Evolutionary conservation across 345 rosid species (phyloP).

Genomic region (Eucalyptus grandis): DNA sequence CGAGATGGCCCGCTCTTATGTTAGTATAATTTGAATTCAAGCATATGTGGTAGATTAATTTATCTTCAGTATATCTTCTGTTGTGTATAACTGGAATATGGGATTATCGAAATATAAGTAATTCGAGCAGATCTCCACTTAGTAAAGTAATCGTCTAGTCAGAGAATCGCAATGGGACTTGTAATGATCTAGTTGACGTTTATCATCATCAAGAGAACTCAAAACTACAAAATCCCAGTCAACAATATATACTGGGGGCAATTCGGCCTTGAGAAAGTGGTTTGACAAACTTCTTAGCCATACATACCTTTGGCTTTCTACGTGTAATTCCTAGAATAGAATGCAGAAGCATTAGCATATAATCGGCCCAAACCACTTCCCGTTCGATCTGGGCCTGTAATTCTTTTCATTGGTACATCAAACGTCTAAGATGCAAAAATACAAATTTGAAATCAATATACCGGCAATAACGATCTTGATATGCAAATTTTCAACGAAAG

Average conservation of each 20-base stretch:
- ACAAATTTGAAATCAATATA: not conserved
- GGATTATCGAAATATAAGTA: not conserved
- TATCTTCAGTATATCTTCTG: not conserved
- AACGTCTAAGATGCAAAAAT: not conserved
- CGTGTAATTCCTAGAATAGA: not conserved
- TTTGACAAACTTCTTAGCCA: not conserved
- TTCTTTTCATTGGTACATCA: not conserved
- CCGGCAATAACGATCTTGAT: not conserved
- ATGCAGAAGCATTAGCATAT: not conserved
- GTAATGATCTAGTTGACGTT: not conserved
- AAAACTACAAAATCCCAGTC: not conserved
- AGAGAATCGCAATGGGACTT: not conserved
- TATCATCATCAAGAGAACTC: not conserved
- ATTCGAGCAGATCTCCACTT: not conserved
- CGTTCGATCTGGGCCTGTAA: not conserved
- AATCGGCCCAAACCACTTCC: not conserved
- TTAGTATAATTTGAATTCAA: not conserved
- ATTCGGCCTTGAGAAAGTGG: not conserved
- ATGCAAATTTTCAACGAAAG: not conserved
- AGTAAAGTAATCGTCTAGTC: not conserved
- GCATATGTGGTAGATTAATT: not conserved
- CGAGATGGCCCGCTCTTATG: slow-evolving; percentile 3
- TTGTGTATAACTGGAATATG: not conserved
- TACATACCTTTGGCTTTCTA: not conserved
- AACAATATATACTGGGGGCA: not conserved